These are phyloP conservation scores for Hymenoscyphus fructigenus DNA, from an alignment of 2,329 filamentous ascomycete genomes.

Conservation along the genomic window DNA sequence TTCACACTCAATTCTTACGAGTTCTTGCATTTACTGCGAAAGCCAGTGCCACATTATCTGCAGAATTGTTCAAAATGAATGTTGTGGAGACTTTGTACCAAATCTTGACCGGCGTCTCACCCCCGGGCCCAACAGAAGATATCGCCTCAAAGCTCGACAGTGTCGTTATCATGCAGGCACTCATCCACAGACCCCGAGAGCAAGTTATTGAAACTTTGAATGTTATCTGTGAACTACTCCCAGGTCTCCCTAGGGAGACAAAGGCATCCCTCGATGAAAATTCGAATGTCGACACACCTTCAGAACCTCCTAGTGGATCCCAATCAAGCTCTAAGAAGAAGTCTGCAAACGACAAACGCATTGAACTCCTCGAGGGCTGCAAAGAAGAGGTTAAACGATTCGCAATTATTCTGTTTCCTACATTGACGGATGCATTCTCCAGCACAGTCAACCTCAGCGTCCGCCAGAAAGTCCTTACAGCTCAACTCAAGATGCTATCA, in stretches of 20 bases:
- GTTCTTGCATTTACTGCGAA: conserved; percentile 88
- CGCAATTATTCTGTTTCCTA: conserved; percentile 88
- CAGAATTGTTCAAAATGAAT: conserved; percentile 91
- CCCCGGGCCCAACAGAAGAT: conserved; percentile 75
- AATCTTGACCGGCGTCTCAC: conserved; percentile 92
- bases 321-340: conserved; percentile 49
- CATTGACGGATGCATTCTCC: conserved; percentile 92
- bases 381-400: conserved; percentile 87
- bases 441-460: conserved; percentile 96
- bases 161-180: conserved; percentile 96
- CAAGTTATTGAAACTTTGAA: conserved; percentile 97
- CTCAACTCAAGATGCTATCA: conserved; percentile 97
- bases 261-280: conserved; percentile 47
- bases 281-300: conserved; percentile 41
- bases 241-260: conserved; percentile 62
- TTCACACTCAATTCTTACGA: conserved; percentile 93
- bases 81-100: conserved; percentile 97
- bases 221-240: conserved; percentile 92
- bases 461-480: conserved; percentile 88
- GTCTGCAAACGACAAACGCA: conserved; percentile 72
- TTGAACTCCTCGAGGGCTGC: conserved; percentile 80
- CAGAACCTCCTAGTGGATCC: conserved; percentile 45
- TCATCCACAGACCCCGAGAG: conserved; percentile 92
- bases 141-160: conserved; percentile 87
- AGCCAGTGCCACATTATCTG: conserved; percentile 81